Evolutionary conservation across 768 basidiomycete species (phyloP).

Genomic region (Strobilomyces dryophilus): DNA sequence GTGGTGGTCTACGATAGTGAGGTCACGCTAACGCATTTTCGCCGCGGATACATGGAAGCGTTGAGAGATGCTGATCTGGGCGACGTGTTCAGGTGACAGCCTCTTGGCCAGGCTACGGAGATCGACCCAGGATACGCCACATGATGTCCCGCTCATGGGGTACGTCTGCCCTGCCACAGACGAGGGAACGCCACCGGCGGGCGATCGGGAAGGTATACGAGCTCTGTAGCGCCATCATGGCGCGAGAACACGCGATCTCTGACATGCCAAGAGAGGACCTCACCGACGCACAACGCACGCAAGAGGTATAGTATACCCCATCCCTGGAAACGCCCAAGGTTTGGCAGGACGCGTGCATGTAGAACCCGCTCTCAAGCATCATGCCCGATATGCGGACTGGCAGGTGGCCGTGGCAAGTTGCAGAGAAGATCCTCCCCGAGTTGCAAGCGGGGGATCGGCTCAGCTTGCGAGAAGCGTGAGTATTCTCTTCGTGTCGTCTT

Average conservation of each 20-base stretch:
- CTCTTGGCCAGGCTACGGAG: background rate
- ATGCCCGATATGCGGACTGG: background rate
- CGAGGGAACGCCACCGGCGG: background rate
- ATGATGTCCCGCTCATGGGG: conserved; percentile 1
- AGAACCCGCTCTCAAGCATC: background rate
- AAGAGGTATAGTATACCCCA: background rate
- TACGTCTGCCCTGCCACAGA: background rate
- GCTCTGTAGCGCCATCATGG: background rate
- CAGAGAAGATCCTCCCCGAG: conserved; percentile 2
- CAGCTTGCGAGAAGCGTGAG: background rate
- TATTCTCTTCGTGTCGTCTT: no score
- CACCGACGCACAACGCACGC: background rate
- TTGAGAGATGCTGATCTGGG: background rate
- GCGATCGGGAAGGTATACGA: background rate
- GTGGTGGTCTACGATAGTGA: no score
- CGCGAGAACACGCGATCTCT: background rate
- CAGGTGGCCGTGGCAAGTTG: background rate
- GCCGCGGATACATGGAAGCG: background rate
- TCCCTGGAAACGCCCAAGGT: background rate
- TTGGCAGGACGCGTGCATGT: background rate
- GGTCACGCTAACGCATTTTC: no score
- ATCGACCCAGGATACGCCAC: conserved; percentile 1
- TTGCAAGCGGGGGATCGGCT: background rate
- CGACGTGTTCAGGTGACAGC: no score
- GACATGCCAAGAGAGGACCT: background rate